A percentile compares a stretch with the other conserved stretches of the same genome.
phyloP scores from a whole-genome alignment of 2,329 filamentous ascomycete genomes.

The Rhytidhysteron rufulum region DNA sequence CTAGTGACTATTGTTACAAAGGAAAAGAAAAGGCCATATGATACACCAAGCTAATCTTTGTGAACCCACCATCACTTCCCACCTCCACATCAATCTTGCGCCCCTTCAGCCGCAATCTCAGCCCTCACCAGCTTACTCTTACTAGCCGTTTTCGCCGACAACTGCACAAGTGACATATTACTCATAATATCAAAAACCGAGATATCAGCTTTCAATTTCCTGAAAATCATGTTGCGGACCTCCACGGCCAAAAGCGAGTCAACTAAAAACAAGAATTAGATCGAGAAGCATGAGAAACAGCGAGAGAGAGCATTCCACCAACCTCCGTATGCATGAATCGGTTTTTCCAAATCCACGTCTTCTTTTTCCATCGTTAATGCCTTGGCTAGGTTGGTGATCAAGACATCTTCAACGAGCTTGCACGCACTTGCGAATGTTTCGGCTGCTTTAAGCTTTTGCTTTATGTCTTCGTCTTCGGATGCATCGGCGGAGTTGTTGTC shows the following conservation, averaged over 20 bases:
- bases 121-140: conserved; percentile 14
- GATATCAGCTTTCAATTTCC: conserved; percentile 10
- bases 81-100: too few relatives aligned
- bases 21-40: too few relatives aligned
- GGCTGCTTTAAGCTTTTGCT: conserved; percentile 7
- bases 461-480: too few relatives aligned
- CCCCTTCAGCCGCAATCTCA: too few relatives aligned
- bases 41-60: too few relatives aligned
- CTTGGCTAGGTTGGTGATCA: conserved; percentile 11
- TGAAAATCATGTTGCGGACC: conserved; percentile 18
- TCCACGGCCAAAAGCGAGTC: conserved; percentile 22
- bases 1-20: too few relatives aligned
- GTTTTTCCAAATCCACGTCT: conserved; percentile 17
- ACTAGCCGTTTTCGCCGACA: conserved; percentile 13
- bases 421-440: conserved; percentile 5
- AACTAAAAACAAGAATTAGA: too few relatives aligned
- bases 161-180: conserved; percentile 10
- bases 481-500: too few relatives aligned
- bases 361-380: conserved; percentile 13
- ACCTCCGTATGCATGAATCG: conserved; percentile 21
- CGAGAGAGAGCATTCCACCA: too few relatives aligned
- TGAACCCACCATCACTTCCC: too few relatives aligned
- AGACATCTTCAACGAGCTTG: conserved; percentile 11
- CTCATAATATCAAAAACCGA: conserved; percentile 15
- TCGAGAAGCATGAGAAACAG: too few relatives aligned